These are phyloP conservation scores for Rhododendron molle DNA, from an alignment of 148 eudicot genomes.

Conservation along the genomic window DNA sequence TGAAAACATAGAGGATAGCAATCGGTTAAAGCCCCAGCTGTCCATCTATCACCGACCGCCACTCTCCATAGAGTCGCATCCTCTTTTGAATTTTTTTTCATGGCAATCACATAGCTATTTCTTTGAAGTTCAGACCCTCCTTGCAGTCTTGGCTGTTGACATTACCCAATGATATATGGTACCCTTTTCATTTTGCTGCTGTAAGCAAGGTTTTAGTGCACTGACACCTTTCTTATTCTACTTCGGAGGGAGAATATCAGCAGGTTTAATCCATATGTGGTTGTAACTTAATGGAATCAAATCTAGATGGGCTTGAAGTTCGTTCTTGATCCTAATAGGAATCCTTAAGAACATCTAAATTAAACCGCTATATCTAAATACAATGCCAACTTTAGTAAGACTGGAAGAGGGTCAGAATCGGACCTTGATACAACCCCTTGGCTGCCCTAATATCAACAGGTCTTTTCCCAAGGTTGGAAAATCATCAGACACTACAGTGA, in stretches of 20 bases:
- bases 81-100: not conserved
- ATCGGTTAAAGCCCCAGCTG: not conserved
- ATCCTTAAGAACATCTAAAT: not conserved
- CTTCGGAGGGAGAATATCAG: not conserved
- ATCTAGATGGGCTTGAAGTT: not conserved
- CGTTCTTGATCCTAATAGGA: not conserved
- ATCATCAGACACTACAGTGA: not conserved
- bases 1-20: not conserved
- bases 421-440: not conserved
- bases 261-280: not conserved
- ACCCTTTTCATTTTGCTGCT: not conserved
- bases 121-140: not conserved
- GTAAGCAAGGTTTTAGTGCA: not conserved
- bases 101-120: not conserved
- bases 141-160: not conserved
- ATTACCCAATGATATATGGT: not conserved
- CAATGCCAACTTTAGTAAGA: not conserved
- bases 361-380: not conserved
- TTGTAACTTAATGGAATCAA: not conserved
- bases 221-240: not conserved
- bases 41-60: not conserved
- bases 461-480: not conserved
- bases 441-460: not conserved
- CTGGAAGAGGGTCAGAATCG: not conserved
- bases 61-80: not conserved